phyloP scores from a whole-genome alignment of 331 rosid species.

The Dryas integrifolia region DNA sequence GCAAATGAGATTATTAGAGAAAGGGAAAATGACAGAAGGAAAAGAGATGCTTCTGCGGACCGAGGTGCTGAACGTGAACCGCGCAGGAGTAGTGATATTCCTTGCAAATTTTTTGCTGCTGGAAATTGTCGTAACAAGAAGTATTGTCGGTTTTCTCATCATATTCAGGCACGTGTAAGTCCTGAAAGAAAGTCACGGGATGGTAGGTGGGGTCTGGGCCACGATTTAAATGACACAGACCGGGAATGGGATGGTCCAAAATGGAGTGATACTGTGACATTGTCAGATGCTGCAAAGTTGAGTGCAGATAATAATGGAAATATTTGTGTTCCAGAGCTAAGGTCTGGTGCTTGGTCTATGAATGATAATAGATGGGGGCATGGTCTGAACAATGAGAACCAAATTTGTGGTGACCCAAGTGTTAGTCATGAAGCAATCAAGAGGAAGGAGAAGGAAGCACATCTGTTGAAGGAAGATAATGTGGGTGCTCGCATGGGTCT shows the following conservation, averaged over 20 bases:
- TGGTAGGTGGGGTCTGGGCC: conserved; percentile 50
- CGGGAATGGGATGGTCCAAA: conserved; percentile 47
- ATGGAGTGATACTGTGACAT: conserved; percentile 43
- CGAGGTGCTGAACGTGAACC: conserved; percentile 57
- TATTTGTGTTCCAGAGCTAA: conserved; percentile 40
- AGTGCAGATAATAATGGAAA: conserved; percentile 45
- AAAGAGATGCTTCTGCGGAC: conserved; percentile 59
- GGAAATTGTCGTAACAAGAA: conserved; percentile 94
- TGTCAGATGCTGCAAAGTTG: conserved; percentile 45
- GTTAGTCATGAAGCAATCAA: conserved; percentile 30
- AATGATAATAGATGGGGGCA: conserved; percentile 49
- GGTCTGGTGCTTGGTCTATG: conserved; percentile 47
- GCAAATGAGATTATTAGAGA: conserved; percentile 58
- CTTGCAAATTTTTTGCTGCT: conserved; percentile 77
- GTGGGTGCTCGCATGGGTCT: conserved; percentile 33
- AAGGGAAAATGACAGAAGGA: conserved; percentile 69
- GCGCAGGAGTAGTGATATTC: conserved; percentile 51
- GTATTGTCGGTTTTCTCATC: conserved; percentile 83
- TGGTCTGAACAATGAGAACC: conserved; percentile 42
- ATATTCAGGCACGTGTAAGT: conserved; percentile 54
- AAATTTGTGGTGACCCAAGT: conserved; percentile 37
- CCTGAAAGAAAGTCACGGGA: conserved; percentile 66
- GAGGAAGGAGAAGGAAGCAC: conserved; percentile 55
- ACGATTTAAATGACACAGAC: conserved; percentile 45
- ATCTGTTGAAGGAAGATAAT: conserved; percentile 48